Base-by-base conservation (phyloP, 2,329 filamentous ascomycete genomes). In the Colletotrichum abscissum region DNA sequence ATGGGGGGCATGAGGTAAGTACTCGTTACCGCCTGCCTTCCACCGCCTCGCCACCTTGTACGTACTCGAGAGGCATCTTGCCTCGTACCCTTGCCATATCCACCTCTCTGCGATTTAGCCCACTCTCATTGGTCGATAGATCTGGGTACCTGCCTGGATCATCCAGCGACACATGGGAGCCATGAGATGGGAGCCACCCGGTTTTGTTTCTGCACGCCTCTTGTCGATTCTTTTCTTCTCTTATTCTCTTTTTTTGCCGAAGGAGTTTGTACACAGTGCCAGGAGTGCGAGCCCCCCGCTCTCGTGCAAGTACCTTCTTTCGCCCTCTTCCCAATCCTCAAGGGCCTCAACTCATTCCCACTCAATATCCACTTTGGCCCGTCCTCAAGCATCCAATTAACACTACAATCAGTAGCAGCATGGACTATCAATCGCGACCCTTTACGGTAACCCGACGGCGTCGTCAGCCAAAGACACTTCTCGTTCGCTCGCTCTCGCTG, bases 71-170 rank as follows among this genome's bases (percentile, higher is more conserved):
- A 63, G 22, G 64, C 69, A 72, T 63, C 69, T 57, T 60, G 30
- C 56, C 33, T 62, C 49, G 38, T 62, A 63, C 30, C 55, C 46
- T 60, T 46, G 30, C 35, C 35, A 28, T 55, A 59, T 24, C 70
- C 70, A 73, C 8, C 30, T 33, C 11, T 33, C 2, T 33, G 8
- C 30, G 9, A 33, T 11, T 11, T 33, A 11, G 8, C 11, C 30
- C 30, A 33, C 30, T 33, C 2, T 33, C 42, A 65, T 65, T 73
- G 69, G 70, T 7, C 16, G 1, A 16, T 9, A 4, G 5, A 19
- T 19, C 30, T 67, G 68, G 70, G 66, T 60, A 60, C 70, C 66
- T 69, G 66, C 70, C 69, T 69, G 65, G 52, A 42, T 54, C 46
- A 42, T 59, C 65, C 60, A 38, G 38, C 52, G 52, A 68, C 63